Conservation (phyloP, 176 grass and related monocot genomes). For the Dendrocalamus sinicus region DNA sequence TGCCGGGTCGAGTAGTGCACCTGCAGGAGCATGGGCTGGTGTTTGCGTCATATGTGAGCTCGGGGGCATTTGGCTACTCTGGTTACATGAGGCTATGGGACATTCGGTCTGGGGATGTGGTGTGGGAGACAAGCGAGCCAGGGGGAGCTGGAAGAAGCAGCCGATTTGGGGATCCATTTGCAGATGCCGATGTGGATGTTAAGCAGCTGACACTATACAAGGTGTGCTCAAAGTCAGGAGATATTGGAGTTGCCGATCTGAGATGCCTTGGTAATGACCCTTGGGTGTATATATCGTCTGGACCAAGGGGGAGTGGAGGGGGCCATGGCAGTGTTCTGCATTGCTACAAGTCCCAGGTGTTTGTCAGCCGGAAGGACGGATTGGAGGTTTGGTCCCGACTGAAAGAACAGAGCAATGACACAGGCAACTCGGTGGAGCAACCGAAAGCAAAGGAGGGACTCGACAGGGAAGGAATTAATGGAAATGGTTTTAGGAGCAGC, state of each 20-base stretch:
- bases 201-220: constrained; percentile 72
- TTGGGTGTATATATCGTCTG: constrained; percentile 78
- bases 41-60: constrained; percentile 66
- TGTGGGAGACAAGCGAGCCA: constrained; percentile 94
- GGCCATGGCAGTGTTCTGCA: constrained; percentile 68
- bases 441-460: constrained; percentile 11
- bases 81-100: constrained; percentile 95
- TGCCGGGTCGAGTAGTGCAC: constrained; percentile 63
- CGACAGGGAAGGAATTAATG: constrained; percentile 31
- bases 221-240: constrained; percentile 86
- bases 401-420: constrained; percentile 25
- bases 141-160: constrained; percentile 70
- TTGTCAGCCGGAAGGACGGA: constrained; percentile 72
- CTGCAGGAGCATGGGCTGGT: constrained; percentile 63
- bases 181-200: constrained; percentile 67
- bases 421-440: constrained; percentile 24
- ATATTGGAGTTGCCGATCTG: constrained; percentile 78
- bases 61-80: constrained; percentile 90
- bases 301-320: constrained; percentile 53
- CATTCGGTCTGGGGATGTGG: constrained; percentile 65
- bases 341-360: constrained; percentile 79
- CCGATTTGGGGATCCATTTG: constrained; percentile 84
- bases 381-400: constrained; percentile 89
- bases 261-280: constrained; percentile 73
- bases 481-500: constrained; percentile 53